Base-by-base conservation (phyloP, 2,329 filamentous ascomycete species). In the Aspergillus novofumigatus region DNA sequence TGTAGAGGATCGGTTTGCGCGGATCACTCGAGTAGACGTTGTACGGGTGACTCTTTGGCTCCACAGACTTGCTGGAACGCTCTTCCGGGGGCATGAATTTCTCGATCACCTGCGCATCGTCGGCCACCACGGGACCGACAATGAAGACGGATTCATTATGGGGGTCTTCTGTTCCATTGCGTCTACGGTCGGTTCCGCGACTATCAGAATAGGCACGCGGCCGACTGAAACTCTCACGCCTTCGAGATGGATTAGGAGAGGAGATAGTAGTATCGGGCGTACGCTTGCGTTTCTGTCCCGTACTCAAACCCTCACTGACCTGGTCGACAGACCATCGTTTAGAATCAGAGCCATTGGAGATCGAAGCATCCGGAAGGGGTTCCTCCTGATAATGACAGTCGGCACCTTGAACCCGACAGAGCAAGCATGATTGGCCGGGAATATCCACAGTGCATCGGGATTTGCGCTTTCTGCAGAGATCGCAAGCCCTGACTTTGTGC, bases 71-170 rank as follows among this genome's bases (percentile, higher is more conserved):
- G 61, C 65, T 75, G 17, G 71, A 72, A 54, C 69, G 62, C 58
- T 77, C 44, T 23, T 47, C 72, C 26, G 74, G 71, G 20, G 79
- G 79, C 57, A 86, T 78, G 56, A 84, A 85, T 52, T 83, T 80
- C n/a, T 84, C 81, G 49, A 86, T 75, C 10, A 86, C 78, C 53
- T 86, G 83, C 1, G 81, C 83, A 70, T 87, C 84, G 51, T 81
- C 81, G 4, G 82, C 83, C 5, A 82, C 78, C 5, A 83, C 81
- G 0, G 84, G 84, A 0, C 84, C 83, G 52, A 87, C 79, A 57
- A 87, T 85, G 61, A 85, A 81, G 41, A 77, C 73, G 1, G 74
- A 77, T 59, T 77, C 75, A 57, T 76, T 76, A 5, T 75, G 72
- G 7, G 69, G 71, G 48, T 74, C 72, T 11, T 75, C 70, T 26